Base-by-base conservation (phyloP, 345 rosid species). In the Citrus australasica region DNA sequence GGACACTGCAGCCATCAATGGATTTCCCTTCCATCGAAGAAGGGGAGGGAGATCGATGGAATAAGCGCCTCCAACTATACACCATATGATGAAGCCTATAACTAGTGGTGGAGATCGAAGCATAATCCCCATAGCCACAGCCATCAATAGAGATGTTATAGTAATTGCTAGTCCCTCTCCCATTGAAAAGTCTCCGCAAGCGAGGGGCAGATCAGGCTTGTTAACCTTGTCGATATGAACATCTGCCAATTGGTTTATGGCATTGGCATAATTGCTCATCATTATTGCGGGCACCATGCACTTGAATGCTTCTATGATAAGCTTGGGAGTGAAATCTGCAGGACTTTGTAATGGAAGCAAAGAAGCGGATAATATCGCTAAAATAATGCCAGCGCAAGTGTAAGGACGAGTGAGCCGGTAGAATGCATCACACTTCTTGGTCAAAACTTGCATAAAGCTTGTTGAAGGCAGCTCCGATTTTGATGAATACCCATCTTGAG, bases 331-430 rank as follows among this genome's bases (percentile, higher is more conserved):
- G 40, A 84, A 19, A 14, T 84, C 86, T 9, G n/a, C 21, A 24
- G 72, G 32, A 2, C 42, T 65, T 72, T 78, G 67, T 0, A 81
- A 38, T 16, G 86, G 78, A 37, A 84, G 86, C 59, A 84, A 67
- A 13, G 84, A 84, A 24, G 81, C 82, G 5, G 84, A 81, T 37
- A 75, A 75, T 70, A 84, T 71, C 56, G 80, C 83, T 25, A 75
- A 58, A 16, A 78, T 7, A 82, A 78, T 75, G 80, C 86, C 79
- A 63, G 69, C 62, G 5, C 77, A 63, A 5, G 76, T 83, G 32
- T 83, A 73, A 16, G 86, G 86, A 48, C 86, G 83, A 17, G 83
- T 76, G 46, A 83, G 80, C 17, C 30, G 64, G 67, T 40, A 77
- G 27, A 83, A 51, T 3, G 75, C 71, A 62, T 63, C 21, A 4